phyloP scores from a whole-genome alignment of 2,329 filamentous ascomycete species.

The Aspergillus cejpii region DNA sequence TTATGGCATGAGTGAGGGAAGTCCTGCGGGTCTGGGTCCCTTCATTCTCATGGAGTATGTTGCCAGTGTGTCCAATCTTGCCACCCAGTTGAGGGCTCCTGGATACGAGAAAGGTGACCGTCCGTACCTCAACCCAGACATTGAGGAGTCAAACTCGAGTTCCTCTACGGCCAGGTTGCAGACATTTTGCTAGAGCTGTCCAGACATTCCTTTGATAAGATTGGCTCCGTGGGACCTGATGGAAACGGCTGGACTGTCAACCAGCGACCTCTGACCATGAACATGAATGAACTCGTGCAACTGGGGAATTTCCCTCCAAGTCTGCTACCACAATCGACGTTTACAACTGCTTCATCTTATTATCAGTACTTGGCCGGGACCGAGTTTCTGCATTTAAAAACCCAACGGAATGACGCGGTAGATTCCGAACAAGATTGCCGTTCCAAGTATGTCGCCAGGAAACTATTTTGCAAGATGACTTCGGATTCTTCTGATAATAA shows the following conservation, averaged over 20 bases:
- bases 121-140: conserved; percentile 29
- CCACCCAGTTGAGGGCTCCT: not conserved
- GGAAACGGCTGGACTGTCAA: conserved; percentile 19
- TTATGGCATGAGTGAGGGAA: not conserved
- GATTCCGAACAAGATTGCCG: conserved; percentile 19
- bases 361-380: conserved; percentile 37
- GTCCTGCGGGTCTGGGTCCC: conserved; percentile 17
- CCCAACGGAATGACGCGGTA: conserved; percentile 37
- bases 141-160: conserved; percentile 31
- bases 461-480: conserved; percentile 16
- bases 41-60: conserved; percentile 31
- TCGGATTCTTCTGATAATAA: too few relatives aligned
- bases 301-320: conserved; percentile 14
- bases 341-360: conserved; percentile 31
- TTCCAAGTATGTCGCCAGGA: conserved; percentile 16
- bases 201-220: conserved; percentile 29
- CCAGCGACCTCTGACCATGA: conserved; percentile 35
- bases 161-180: conserved; percentile 39
- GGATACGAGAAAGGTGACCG: not conserved
- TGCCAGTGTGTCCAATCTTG: not conserved
- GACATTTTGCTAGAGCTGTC: conserved; percentile 37
- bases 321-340: conserved; percentile 14
- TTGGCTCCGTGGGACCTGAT: conserved; percentile 34
- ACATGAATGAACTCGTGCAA: conserved; percentile 38
- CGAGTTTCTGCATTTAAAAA: conserved; percentile 38